A percentile compares a stretch with the other conserved stretches of the same genome.
phyloP scores from a whole-genome alignment of 495 filamentous ascomycete species.

The Extremus antarcticus region DNA sequence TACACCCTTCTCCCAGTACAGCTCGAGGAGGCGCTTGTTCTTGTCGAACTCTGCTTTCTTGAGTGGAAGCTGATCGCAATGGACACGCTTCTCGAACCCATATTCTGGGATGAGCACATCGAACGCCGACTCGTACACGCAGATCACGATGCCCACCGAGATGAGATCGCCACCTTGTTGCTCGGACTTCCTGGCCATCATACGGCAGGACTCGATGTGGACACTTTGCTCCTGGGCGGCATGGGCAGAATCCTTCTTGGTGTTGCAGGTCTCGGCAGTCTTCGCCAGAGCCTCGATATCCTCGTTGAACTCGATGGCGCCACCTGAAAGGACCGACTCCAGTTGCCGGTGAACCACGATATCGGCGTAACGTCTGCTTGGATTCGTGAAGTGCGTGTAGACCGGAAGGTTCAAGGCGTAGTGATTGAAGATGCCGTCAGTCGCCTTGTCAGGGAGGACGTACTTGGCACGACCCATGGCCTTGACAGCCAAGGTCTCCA shows the following conservation, averaged over 20 bases:
- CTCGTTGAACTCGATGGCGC: constrained; percentile 73
- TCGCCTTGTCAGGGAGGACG: constrained; percentile 64
- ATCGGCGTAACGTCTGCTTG: constrained; percentile 88
- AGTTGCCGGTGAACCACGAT: constrained; percentile 93
- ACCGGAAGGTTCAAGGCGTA: constrained; percentile 87
- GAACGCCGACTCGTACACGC: constrained; percentile 97
- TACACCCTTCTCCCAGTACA: constrained; percentile 99
- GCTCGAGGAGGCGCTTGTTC: constrained; percentile 79
- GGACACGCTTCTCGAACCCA: constrained; percentile 97
- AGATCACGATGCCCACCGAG: constrained; percentile 91
- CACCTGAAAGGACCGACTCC: constrained; percentile 73
- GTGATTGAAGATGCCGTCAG: constrained; percentile 66
- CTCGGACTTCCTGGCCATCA: constrained; percentile 78
- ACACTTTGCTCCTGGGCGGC: constrained; percentile 97
- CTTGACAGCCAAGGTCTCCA: constrained; percentile 92
- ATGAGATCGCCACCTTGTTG: constrained; percentile 85
- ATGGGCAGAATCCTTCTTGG: constrained; percentile 97
- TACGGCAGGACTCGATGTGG: constrained; percentile 92
- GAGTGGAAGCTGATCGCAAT: constrained; percentile 93
- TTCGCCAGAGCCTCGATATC: constrained; percentile 81
- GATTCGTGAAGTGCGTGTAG: constrained; percentile 96
- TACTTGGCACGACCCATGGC: constrained; percentile 95
- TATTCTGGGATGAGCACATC: constrained; percentile 97
- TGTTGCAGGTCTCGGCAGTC: constrained; percentile 92
- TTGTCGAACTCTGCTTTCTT: constrained; percentile 99